phyloP scores from a whole-genome alignment of 2,329 filamentous ascomycete genomes.

The Gaeumannomyces tritici region DNA sequence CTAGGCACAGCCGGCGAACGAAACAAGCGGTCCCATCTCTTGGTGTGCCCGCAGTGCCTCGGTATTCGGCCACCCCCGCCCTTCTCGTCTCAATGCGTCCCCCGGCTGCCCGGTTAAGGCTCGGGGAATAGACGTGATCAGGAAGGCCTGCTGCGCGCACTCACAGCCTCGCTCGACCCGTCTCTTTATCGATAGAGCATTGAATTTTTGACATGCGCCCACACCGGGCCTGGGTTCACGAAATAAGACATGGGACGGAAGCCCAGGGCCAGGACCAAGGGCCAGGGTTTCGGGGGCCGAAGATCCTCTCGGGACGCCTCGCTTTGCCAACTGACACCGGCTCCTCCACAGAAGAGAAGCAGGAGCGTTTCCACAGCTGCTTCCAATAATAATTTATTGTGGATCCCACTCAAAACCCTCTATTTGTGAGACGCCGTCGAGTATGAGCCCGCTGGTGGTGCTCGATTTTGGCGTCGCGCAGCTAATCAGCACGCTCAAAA shows the following conservation, averaged over 20 bases:
- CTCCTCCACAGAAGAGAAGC: neutral
- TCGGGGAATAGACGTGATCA: neutral
- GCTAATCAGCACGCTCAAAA: neutral
- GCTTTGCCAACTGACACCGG: neutral
- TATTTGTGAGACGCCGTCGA: neutral
- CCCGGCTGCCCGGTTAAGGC: neutral
- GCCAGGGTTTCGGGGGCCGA: neutral
- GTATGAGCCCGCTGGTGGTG: neutral
- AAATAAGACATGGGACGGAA: neutral
- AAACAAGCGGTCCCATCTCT: neutral
- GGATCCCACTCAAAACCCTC: neutral
- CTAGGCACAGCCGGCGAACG: neutral
- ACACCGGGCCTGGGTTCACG: neutral
- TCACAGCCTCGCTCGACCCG: neutral
- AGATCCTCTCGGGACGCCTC: neutral
- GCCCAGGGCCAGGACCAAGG: neutral
- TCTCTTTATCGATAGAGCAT: neutral
- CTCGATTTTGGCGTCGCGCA: neutral
- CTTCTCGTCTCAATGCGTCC: neutral
- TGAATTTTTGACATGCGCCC: neutral
- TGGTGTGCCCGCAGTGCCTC: neutral
- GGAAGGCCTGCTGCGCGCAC: neutral
- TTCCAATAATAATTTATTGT: neutral
- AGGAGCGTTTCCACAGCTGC: neutral
- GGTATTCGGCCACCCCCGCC: neutral